Conservation (phyloP, 257 asterid genomes). For the Penstemon barbatus region DNA sequence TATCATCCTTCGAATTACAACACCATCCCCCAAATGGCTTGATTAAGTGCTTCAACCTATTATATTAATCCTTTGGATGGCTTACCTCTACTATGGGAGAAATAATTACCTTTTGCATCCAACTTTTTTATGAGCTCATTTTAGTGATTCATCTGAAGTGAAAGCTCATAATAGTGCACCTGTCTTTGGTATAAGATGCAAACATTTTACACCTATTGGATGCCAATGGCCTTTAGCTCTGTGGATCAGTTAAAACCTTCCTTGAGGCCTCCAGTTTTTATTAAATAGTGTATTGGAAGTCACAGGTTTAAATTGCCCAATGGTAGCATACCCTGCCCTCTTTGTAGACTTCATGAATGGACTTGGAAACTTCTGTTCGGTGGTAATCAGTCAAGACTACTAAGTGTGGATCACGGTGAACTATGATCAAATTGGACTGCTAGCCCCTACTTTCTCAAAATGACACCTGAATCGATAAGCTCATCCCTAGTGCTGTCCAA, state of each 20-base stretch:
- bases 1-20: too few species aligned
- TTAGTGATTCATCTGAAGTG: not conserved
- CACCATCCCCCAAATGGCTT: too few species aligned
- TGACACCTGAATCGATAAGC: not conserved
- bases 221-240: not conserved
- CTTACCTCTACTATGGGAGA: not conserved
- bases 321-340: not conserved
- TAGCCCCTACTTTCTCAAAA: not conserved
- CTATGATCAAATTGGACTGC: not conserved
- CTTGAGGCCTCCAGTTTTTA: too few species aligned
- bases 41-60: not conserved
- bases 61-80: constrained; percentile 1
- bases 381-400: constrained; percentile 1
- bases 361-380: not conserved
- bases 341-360: not conserved
- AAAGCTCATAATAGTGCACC: not conserved
- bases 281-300: not conserved
- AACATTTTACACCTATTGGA: not conserved
- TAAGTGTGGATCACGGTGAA: too few species aligned
- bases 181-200: not conserved
- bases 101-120: not conserved
- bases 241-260: too few species aligned
- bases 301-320: not conserved
- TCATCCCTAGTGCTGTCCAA: not conserved
- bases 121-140: not conserved